phyloP scores from a whole-genome alignment of 768 basidiomycete genomes.

The Boletus vermiculosoides region DNA sequence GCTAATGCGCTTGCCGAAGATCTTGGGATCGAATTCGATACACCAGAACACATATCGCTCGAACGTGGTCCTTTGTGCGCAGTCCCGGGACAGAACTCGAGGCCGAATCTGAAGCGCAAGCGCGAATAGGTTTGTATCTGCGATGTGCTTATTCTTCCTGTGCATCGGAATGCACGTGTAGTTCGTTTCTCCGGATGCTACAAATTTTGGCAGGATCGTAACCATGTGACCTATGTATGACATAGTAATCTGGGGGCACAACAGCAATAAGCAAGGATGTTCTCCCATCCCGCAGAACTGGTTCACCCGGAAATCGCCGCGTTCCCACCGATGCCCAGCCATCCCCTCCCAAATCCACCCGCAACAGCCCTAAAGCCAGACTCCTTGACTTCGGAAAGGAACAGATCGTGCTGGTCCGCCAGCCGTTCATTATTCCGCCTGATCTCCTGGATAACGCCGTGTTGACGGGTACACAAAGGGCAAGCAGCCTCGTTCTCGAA shows the following conservation, averaged over 20 bases:
- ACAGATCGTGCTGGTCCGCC: constrained; percentile 79
- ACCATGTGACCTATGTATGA: background rate
- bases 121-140: constrained; percentile 29
- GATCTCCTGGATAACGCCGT: constrained; percentile 88
- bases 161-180: background rate
- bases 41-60: constrained; percentile 62
- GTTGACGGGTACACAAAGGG: constrained; percentile 82
- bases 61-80: constrained; percentile 64
- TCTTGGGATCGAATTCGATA: constrained; percentile 79
- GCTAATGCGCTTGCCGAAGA: constrained; percentile 66
- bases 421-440: constrained; percentile 80
- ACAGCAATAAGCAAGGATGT: background rate
- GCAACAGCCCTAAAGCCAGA: constrained; percentile 71
- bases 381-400: constrained; percentile 71
- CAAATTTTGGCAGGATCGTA: background rate
- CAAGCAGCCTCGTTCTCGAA: constrained; percentile 88
- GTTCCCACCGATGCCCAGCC: constrained; percentile 36
- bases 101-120: constrained; percentile 51
- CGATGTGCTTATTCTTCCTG: background rate
- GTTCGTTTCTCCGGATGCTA: background rate
- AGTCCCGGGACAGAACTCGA: constrained; percentile 24
- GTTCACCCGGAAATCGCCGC: constrained; percentile 1
- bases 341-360: constrained; percentile 64
- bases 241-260: background rate
- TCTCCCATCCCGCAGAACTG: background rate